These are phyloP conservation scores for Brettanomyces custersianus DNA, from an alignment of 805 yeast species.

Conservation along the genomic window DNA sequence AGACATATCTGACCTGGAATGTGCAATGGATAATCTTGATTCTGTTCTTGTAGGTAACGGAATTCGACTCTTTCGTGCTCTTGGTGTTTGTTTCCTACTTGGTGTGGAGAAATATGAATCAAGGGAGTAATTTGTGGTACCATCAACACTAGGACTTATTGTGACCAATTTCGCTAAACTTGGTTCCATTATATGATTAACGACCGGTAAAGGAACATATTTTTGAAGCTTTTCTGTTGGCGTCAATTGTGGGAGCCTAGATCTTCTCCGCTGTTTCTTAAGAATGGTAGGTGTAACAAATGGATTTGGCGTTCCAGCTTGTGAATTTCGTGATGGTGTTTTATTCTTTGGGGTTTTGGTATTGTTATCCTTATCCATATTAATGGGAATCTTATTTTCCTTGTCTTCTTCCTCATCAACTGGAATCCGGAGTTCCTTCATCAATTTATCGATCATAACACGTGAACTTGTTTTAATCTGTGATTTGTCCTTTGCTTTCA, in stretches of 20 bases:
- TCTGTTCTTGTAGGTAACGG: slow-evolving; percentile 22
- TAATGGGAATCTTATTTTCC: slow-evolving; percentile 5
- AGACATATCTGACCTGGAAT: slow-evolving; percentile 9
- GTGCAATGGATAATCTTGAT: slow-evolving; percentile 14
- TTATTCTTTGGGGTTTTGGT: slow-evolving; percentile 8
- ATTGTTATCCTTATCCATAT: background rate
- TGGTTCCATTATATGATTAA: background rate
- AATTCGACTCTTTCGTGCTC: slow-evolving; percentile 4
- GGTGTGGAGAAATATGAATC: no score
- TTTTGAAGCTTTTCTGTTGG: slow-evolving; percentile 9
- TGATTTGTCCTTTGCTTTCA: background rate
- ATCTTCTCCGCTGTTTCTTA: slow-evolving; percentile 7
- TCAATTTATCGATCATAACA: background rate
- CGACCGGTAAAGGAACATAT: slow-evolving; percentile 19
- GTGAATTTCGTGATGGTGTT: no score
- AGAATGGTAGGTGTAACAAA: slow-evolving; percentile 22
- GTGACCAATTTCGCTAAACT: background rate
- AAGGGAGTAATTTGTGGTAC: no score
- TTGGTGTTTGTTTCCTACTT: no score
- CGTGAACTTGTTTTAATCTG: background rate
- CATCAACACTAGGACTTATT: no score
- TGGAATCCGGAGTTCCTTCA: slow-evolving; percentile 1
- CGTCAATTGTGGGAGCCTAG: slow-evolving; percentile 8
- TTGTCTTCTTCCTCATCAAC: slow-evolving; percentile 5
- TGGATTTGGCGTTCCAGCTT: slow-evolving; percentile 19